Evolutionary conservation across 176 grass and related monocot species (phyloP).

Genomic region (Metroxylon sagu): DNA sequence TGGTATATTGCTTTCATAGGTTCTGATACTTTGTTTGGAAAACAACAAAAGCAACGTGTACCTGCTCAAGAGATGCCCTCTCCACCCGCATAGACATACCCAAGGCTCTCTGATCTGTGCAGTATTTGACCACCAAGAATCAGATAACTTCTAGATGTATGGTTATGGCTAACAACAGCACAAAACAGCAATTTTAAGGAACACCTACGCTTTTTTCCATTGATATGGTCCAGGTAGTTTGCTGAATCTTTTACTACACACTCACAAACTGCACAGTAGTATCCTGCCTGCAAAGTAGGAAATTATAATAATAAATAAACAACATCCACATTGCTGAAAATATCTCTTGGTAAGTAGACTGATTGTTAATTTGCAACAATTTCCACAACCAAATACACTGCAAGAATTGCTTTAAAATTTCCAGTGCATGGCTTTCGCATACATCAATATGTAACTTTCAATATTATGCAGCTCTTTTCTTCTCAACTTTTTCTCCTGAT

Average conservation of each 20-base stretch:
- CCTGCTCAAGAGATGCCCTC: slow-evolving; percentile 89
- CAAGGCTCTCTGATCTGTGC: slow-evolving; percentile 93
- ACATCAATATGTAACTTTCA: too few relatives aligned
- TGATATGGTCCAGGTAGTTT: slow-evolving; percentile 98
- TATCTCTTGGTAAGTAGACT: too few relatives aligned
- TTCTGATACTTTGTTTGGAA: too few relatives aligned
- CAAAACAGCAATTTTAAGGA: slow-evolving; percentile 11
- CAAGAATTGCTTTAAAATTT: too few relatives aligned
- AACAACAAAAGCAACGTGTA: slow-evolving; percentile 8
- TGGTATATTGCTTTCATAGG: too few relatives aligned
- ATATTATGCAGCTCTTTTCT: too few relatives aligned
- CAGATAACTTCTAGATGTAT: slow-evolving; percentile 6
- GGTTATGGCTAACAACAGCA: slow-evolving; percentile 11
- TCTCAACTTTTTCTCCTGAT: too few relatives aligned
- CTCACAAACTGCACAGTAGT: slow-evolving; percentile 94
- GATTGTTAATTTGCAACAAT: too few relatives aligned
- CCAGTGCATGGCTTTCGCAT: too few relatives aligned
- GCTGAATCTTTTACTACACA: slow-evolving; percentile 99
- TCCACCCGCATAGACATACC: slow-evolving; percentile 99
- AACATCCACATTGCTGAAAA: too few relatives aligned
- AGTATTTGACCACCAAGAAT: neutral
- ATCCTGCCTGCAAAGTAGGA: slow-evolving; percentile 54
- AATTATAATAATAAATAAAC: too few relatives aligned
- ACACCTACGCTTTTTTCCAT: slow-evolving; percentile 94
- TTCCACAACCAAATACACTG: too few relatives aligned